Evolutionary conservation across 2,329 filamentous ascomycete genomes (phyloP).

Genomic region (Colletotrichum sp.): DNA sequence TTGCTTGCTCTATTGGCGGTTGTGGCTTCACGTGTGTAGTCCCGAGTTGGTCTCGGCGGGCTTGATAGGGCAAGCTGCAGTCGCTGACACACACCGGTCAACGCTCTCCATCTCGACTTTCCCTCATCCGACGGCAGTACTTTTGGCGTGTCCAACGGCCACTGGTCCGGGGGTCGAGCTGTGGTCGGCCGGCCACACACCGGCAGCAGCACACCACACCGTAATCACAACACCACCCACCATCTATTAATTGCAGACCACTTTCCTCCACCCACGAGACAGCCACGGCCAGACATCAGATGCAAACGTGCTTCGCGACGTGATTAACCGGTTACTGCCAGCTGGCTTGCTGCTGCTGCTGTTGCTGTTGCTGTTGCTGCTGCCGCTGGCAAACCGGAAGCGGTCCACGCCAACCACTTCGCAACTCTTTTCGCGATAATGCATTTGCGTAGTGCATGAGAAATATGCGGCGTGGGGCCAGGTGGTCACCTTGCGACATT

Average conservation of each 20-base stretch:
- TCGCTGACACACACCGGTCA: conserved; percentile 5
- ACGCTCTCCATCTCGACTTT: neutral
- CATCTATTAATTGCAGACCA: neutral
- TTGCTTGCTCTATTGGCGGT: conserved; percentile 7
- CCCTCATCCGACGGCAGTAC: neutral
- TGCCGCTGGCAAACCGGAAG: neutral
- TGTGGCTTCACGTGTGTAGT: neutral
- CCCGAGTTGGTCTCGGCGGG: neutral
- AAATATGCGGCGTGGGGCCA: conserved; percentile 13
- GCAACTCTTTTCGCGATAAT: neutral
- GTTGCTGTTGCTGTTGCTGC: neutral
- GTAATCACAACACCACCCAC: neutral
- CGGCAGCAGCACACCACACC: neutral
- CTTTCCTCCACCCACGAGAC: neutral
- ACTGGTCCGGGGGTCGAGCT: neutral
- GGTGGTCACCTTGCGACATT: conserved; percentile 1
- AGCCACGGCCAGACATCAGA: neutral
- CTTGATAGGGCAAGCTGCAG: neutral
- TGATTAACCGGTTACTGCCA: neutral
- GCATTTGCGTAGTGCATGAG: conserved; percentile 17
- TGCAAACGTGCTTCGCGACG: conserved; percentile 5
- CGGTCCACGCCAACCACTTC: conserved; percentile 17
- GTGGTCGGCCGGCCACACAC: neutral
- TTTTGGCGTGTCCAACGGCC: conserved; percentile 5
- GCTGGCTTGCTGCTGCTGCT: neutral